Base-by-base conservation (phyloP, 495 filamentous ascomycete species). In the Margaritispora aquatica region DNA sequence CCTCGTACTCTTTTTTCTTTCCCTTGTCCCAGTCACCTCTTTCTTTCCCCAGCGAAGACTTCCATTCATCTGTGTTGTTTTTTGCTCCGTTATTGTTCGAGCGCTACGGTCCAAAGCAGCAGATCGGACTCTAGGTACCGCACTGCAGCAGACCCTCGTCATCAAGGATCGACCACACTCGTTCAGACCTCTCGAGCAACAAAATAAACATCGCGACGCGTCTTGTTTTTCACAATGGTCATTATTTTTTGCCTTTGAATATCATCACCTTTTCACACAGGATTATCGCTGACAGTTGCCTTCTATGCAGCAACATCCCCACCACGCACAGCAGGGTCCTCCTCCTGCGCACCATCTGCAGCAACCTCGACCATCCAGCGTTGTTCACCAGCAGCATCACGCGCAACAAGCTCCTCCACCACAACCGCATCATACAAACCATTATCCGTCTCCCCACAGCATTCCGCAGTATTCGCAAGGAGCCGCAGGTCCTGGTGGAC, bases 301-400 rank as follows among this genome's bases (percentile, higher is more conserved):
- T 26, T 54, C 57, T 71, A 78, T 78, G 74, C 81, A 84, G 74
- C 81, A 84, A 71, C 81, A 81, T 69, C 75, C 79, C 68, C 81
- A 83, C 66, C 81, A 83, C 64, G 72, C 77, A 60, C 80, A 77
- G 66, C 77, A 80, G 72, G 78, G 78, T 74, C 68, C 66, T 27
- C 66, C 68, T 17, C 65, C 69, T 21, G 59, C 65, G 26, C 70
- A 77, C 69, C 82, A 82, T 68, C 77, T 81, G 47, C 74, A 77
- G 63, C 82, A 84, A 63, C 79, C 84, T 59, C 79, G 84, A 63
- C 76, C 86, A 61, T 77, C 82, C 59, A 86, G 76, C 72, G 76
- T 88, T 68, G 77, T 83, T 59, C 83, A 87, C 58, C 82, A 82
- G 64, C 84, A 84, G 60, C 84, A 86, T 63, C 85, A 84, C 61